A percentile compares a stretch with the other conserved stretches of the same genome.
Conservation (phyloP, 176 grass and related monocot genomes). For the Oryza rufipogon region DNA sequence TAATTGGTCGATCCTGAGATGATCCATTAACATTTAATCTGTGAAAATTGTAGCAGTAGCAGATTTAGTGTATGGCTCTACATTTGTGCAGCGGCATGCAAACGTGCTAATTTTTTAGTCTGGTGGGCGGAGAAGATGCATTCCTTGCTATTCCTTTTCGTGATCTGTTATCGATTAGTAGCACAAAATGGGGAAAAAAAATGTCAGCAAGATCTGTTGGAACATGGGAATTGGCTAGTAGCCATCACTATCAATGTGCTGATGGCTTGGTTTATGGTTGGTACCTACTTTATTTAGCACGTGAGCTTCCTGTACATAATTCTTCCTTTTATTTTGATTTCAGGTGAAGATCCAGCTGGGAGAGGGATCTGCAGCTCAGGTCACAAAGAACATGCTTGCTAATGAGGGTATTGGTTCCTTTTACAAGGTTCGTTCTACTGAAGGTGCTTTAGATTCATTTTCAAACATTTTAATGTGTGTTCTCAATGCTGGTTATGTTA, state of each 20-base stretch:
- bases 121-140: background rate
- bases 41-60: background rate
- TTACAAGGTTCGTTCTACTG: conserved; percentile 68
- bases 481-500: background rate
- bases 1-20: background rate
- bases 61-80: background rate
- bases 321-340: conserved; percentile 30
- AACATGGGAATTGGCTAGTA: conserved; percentile 22
- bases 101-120: background rate
- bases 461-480: background rate
- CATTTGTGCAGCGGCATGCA: background rate
- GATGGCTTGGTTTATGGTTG: conserved; percentile 17
- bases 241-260: conserved; percentile 19
- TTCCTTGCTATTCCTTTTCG: conserved; percentile 7
- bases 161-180: background rate
- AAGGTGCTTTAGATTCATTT: background rate
- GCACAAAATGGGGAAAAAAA: background rate
- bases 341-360: conserved; percentile 98
- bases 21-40: background rate
- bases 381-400: conserved; percentile 87
- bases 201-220: conserved; percentile 3
- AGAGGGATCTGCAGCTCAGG: conserved; percentile 80
- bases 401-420: conserved; percentile 73
- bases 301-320: conserved; percentile 8
- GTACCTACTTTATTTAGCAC: background rate